Evolutionary conservation across 768 basidiomycete species (phyloP).

Genomic region (Naganishia antarctica): DNA sequence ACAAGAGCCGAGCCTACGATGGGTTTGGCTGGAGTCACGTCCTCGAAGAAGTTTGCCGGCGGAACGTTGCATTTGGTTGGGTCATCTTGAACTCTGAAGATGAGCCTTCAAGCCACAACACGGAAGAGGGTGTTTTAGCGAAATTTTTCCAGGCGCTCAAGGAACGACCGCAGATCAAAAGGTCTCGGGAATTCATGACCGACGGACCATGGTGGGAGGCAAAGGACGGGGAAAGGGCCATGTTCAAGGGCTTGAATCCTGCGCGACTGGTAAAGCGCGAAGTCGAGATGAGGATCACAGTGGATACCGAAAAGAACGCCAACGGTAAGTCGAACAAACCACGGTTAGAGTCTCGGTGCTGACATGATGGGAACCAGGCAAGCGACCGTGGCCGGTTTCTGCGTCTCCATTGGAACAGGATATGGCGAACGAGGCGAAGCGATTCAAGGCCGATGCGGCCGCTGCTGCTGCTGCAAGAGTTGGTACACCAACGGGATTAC

Average conservation of each 20-base stretch:
- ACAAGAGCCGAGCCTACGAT: background rate
- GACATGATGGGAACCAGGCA: background rate
- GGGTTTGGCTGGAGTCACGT: conserved; percentile 15
- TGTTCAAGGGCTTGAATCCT: conserved; percentile 19
- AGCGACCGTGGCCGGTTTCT: conserved; percentile 21
- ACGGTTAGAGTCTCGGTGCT: background rate
- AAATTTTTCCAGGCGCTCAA: conserved; percentile 5
- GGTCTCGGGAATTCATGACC: background rate
- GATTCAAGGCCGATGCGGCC: conserved; percentile 27
- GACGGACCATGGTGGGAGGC: conserved; percentile 6
- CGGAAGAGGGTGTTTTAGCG: background rate
- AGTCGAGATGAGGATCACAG: background rate
- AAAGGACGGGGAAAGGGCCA: conserved; percentile 13
- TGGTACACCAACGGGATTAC: conserved; percentile 10
- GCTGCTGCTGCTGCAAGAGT: conserved; percentile 13
- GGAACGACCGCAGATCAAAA: background rate
- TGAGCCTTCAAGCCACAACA: background rate
- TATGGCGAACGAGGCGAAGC: conserved; percentile 29
- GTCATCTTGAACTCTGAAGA: background rate
- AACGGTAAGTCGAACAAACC: conserved; percentile 16
- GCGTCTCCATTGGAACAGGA: conserved; percentile 28
- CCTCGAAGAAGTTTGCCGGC: background rate
- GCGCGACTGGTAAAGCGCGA: background rate
- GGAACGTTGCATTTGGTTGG: conserved; percentile 5
- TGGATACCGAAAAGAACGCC: conserved; percentile 21